Evolutionary conservation across 2,329 filamentous ascomycete species (phyloP), one percentile per base, ranked within the genome.

Genomic region (Elsinoe fawcettii): DNA sequence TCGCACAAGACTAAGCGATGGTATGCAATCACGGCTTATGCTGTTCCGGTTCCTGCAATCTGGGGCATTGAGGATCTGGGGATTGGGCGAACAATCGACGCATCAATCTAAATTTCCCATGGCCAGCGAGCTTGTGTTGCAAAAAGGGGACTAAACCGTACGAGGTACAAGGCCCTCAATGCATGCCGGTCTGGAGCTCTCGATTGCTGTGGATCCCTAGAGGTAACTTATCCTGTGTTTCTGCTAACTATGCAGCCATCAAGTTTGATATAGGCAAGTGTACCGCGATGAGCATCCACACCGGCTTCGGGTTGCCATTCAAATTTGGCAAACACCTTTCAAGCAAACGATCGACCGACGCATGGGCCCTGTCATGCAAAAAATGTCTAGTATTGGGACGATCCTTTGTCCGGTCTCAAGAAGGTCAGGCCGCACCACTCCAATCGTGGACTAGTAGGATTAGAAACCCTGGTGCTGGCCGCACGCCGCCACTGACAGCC

Each of bases 361-460:
- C 54, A 47, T 56, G 54, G 54, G 37, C 54, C 51, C 30, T 34
- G 20, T 56, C 54, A 56, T 56, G 54, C 54, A 56, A 49, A 43
- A 43, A 37, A 47, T 56, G 54, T 47, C 41, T 49, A 56, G 54
- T 37, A 27, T 14, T 22, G 14, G n/a, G 54, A 49, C 43, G 54
- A 56, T 56, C 54, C 25, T 39, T 37, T 37, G 39, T 43, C 54
- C 54, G 54, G 18, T 39, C 22, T 47, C 12, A 25, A 51, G 27
- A 44, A 43, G 37, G 12, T 53, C 49, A 53, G 49, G 49, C 49
- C 49, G 32, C 49, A 53, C 49, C 49, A 53, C 49, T 53, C 49
- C 49, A 14, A 37, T 53, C 30, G 49, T 34, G 34, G 27, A 37
- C 18, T 37, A 53, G 30, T 16, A 53, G 14, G 18, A 8, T 32